phyloP scores from a whole-genome alignment of 148 eudicot species.

The Agrostemma githago region DNA sequence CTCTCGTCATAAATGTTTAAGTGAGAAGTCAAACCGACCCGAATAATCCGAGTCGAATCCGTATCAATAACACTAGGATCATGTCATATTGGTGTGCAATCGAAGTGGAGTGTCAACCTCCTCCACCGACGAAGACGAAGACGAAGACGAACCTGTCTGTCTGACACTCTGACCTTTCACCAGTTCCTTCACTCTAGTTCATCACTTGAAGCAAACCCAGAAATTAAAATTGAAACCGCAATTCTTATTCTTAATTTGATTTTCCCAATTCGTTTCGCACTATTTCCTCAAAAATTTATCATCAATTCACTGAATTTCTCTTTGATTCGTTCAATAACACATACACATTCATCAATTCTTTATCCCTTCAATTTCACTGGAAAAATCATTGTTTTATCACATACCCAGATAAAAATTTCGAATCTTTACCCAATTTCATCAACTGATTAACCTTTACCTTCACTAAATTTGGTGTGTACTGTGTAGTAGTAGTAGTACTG shows the following conservation, averaged over 20 bases:
- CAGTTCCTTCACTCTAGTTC: neutral
- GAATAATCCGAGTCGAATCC: neutral
- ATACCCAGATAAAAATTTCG: slow-evolving; percentile 19
- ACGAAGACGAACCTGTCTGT: no score
- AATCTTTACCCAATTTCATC: neutral
- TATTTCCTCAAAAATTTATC: no score
- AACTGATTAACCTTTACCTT: slow-evolving; percentile 9
- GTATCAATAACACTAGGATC: no score
- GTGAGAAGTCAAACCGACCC: neutral
- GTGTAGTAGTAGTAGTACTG: no score
- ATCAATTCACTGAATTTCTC: no score
- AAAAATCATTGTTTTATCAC: neutral
- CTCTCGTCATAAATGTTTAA: no score
- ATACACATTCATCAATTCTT: neutral
- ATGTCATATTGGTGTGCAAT: no score
- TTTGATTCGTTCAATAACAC: neutral
- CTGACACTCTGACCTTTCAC: no score
- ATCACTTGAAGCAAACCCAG: neutral
- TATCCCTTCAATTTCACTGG: neutral
- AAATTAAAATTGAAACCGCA: no score
- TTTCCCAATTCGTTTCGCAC: neutral
- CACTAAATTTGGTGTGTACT: neutral
- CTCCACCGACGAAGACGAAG: neutral
- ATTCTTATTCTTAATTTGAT: neutral
- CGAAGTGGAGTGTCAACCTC: neutral